Evolutionary conservation across 1,284 basidiomycete species (phyloP), one percentile per base, ranked within the genome.

Genomic region (Termitomyces sp.): DNA sequence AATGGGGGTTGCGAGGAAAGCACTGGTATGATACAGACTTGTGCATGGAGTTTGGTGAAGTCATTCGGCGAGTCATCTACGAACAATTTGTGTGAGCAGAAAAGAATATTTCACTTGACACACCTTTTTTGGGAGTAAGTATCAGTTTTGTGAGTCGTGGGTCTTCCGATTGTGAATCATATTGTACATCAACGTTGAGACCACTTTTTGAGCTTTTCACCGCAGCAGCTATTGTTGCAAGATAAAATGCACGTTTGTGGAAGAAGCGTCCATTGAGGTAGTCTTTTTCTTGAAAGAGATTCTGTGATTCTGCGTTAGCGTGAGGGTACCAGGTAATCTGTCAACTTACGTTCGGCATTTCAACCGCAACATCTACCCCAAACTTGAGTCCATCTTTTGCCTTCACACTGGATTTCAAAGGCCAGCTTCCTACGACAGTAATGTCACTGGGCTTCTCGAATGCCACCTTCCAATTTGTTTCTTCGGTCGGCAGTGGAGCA

Each of bases 281-380:
- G 66, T 99, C 96, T 68, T 98, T 99, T 61, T 95, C 91, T 71
- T 97, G 93, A 63, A 99, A 94, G 24, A 97, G 71, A 41, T 62
- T 65, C 84, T 93, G 62, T 31, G 28, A 42, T 33, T 57, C 21
- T 41, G 41, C 13, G n/a, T 53, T 50, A 46, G 53, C 18, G 18
- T 26, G 8, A 24, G 46, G 8, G 49, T 37, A 44, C 18, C 10
- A 24, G 50, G 18, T 43, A 19, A 33, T 13, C 43, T 18, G 26
- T 49, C 35, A 26, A 64, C 88, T 61, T 62, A 93, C 93, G 33
- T 79, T 66, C 11, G 93, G 93, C 89, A 99, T 94, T 63, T 91
- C 84, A 1, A 95, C 74, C 0, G 89, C 88, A 42, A 97, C 57
- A 67, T 97, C 93, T 8, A 97, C 83, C 4, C 77, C 79, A 62